These are phyloP conservation scores for Blumeria graminis DNA, from an alignment of 2,329 filamentous ascomycete genomes.

Conservation along the genomic window DNA sequence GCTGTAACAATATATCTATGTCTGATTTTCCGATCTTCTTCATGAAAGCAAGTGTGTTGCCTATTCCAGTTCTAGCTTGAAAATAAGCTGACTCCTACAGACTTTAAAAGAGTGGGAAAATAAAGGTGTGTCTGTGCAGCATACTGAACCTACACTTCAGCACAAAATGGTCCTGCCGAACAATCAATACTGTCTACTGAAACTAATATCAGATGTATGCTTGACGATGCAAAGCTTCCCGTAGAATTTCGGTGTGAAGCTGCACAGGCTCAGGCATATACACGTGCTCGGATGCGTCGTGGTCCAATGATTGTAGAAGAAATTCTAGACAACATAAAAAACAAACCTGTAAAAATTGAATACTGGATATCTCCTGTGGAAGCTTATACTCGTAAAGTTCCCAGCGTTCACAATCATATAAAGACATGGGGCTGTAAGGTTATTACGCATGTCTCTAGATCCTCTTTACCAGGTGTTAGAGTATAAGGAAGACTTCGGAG, in stretches of 20 bases:
- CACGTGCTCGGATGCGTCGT: background rate
- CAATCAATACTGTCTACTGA: background rate
- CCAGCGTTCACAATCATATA: background rate
- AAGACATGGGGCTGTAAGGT: background rate
- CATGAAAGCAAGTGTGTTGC: too few species aligned
- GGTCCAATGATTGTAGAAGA: background rate
- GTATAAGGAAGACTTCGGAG: background rate
- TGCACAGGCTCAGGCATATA: conserved; percentile 1
- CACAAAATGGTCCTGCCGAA: background rate
- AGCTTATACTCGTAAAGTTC: background rate
- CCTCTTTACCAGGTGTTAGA: too few species aligned
- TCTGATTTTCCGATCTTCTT: too few species aligned
- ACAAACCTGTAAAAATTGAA: background rate
- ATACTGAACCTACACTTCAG: background rate
- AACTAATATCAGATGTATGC: conserved; percentile 1
- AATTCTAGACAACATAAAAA: background rate
- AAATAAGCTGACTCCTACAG: too few species aligned
- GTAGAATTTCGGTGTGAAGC: conserved; percentile 1
- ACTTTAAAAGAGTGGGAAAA: background rate
- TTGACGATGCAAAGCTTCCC: conserved; percentile 1
- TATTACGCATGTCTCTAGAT: too few species aligned
- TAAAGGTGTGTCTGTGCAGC: background rate
- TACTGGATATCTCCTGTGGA: background rate
- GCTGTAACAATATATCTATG: too few species aligned
- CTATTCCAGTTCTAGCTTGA: too few species aligned